Evolutionary conservation across 2,329 filamentous ascomycete species (phyloP).

Genomic region (Botrytis aclada): DNA sequence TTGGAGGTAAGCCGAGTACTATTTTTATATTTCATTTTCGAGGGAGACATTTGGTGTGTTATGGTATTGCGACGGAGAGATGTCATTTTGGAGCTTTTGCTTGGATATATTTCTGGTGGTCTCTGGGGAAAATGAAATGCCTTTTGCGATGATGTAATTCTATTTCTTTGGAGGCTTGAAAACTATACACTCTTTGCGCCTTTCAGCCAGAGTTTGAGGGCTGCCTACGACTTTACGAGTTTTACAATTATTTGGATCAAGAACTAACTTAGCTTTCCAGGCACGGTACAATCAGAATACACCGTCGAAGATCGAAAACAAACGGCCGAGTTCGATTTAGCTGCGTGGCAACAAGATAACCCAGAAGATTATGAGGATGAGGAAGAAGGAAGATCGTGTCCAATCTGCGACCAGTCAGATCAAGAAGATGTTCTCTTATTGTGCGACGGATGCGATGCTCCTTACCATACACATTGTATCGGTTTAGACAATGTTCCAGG

Average conservation of each 20-base stretch:
- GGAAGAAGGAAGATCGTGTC: constrained; percentile 67
- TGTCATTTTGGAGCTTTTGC: not conserved
- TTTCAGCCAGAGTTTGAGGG: not conserved
- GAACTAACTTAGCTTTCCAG: constrained; percentile 40
- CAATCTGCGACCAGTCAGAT: constrained; percentile 77
- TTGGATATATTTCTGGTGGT: not conserved
- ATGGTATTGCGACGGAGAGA: not conserved
- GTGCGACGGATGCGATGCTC: constrained; percentile 86
- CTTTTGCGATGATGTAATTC: not conserved
- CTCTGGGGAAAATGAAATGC: not conserved
- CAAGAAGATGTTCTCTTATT: constrained; percentile 82
- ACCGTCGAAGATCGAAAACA: constrained; percentile 80
- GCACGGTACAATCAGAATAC: constrained; percentile 56
- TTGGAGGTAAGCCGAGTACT: constrained; percentile 65
- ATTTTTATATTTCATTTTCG: not conserved
- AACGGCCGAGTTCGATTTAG: constrained; percentile 83
- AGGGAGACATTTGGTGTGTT: not conserved
- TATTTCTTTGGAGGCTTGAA: not conserved
- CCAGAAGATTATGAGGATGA: constrained; percentile 63
- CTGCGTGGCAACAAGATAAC: constrained; percentile 66
- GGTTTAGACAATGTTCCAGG: constrained; percentile 73
- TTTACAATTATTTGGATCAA: not conserved
- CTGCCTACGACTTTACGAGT: not conserved
- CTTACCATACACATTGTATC: constrained; percentile 90
- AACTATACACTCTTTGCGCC: not conserved